Evolutionary conservation across 1,284 basidiomycete genomes (phyloP).

Genomic region (Crucibulum cyathiforme): DNA sequence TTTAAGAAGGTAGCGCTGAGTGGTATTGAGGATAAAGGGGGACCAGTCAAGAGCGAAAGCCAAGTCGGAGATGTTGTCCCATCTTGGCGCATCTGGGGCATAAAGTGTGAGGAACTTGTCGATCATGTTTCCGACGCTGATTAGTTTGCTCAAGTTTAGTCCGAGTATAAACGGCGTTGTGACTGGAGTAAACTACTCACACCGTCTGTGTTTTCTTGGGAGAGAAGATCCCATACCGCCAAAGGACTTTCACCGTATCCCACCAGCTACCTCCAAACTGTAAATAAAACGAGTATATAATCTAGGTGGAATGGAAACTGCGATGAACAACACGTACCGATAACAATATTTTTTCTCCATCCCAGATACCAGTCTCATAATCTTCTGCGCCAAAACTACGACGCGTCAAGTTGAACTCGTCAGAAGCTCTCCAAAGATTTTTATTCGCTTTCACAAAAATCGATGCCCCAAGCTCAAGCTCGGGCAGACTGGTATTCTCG

Average conservation of each 20-base stretch:
- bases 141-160: background rate
- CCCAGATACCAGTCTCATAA: slow-evolving; percentile 76
- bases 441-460: slow-evolving; percentile 87
- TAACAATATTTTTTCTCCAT: slow-evolving; percentile 78
- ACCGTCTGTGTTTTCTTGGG: slow-evolving; percentile 64
- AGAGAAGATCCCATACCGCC: slow-evolving; percentile 83
- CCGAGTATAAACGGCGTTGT: background rate
- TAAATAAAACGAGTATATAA: slow-evolving; percentile 13
- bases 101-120: slow-evolving; percentile 68
- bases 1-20: slow-evolving; percentile 63
- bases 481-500: slow-evolving; percentile 61
- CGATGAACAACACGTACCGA: slow-evolving; percentile 48
- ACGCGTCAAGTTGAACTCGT: slow-evolving; percentile 79
- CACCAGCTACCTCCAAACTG: slow-evolving; percentile 72
- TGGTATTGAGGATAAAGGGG: slow-evolving; percentile 57
- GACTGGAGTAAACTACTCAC: slow-evolving; percentile 44
- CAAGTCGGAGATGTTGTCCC: slow-evolving; percentile 69
- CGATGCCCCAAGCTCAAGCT: slow-evolving; percentile 86
- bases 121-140: slow-evolving; percentile 66
- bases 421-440: slow-evolving; percentile 81
- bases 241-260: slow-evolving; percentile 74
- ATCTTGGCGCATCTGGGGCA: slow-evolving; percentile 61
- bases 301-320: background rate
- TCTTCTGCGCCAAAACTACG: slow-evolving; percentile 59
- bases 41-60: slow-evolving; percentile 60